Percentiles rank a stretch among this genome's conserved stretches.
Evolutionary conservation across 768 basidiomycete species (phyloP).

Genomic region (Tulasnella sp.): DNA sequence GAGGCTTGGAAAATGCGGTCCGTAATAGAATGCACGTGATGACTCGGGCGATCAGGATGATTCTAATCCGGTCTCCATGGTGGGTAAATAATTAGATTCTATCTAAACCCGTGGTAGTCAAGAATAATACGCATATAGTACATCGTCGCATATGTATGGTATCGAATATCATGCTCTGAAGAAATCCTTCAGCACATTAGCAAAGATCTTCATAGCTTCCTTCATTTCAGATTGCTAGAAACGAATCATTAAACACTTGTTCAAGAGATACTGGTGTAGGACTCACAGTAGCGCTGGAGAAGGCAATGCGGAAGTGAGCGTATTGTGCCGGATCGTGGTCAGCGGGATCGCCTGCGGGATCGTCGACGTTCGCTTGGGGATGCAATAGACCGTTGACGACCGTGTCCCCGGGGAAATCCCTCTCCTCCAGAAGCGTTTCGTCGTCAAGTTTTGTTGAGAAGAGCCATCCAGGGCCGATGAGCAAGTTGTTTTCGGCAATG

Average conservation of each 20-base stretch:
- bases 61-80: neutral
- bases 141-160: neutral
- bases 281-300: slow-evolving; percentile 43
- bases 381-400: slow-evolving; percentile 33
- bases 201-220: slow-evolving; percentile 36
- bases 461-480: slow-evolving; percentile 64
- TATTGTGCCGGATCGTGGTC: slow-evolving; percentile 32
- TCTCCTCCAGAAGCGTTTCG: slow-evolving; percentile 33
- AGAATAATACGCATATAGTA: neutral
- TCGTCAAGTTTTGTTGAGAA: slow-evolving; percentile 43
- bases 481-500: slow-evolving; percentile 63
- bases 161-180: slow-evolving; percentile 25
- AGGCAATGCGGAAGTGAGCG: slow-evolving; percentile 46
- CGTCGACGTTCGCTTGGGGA: neutral
- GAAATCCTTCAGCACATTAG: slow-evolving; percentile 34
- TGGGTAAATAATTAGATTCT: neutral
- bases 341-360: neutral
- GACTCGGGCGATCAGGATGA: slow-evolving; percentile 12
- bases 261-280: neutral
- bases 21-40: slow-evolving; percentile 14
- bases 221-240: slow-evolving; percentile 34
- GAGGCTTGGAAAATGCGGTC: slow-evolving; percentile 19
- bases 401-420: neutral
- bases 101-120: neutral
- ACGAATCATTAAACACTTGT: neutral